Evolutionary conservation across 345 rosid species (phyloP).

Genomic region (Syzygium grande): DNA sequence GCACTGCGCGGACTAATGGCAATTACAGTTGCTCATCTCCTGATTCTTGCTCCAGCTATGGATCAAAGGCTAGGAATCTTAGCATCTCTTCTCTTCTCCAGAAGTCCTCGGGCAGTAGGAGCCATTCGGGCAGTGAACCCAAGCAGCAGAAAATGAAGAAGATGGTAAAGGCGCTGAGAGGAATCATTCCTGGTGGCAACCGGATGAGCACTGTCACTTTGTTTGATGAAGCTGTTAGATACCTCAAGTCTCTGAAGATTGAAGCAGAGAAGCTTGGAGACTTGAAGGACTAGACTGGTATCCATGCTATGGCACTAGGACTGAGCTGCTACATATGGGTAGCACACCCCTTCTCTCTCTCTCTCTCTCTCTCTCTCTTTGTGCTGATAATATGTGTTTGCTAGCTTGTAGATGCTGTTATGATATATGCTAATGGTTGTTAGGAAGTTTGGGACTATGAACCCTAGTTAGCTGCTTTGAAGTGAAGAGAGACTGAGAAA

Average conservation of each 20-base stretch:
- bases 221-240: conserved; percentile 78
- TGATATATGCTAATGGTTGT: background rate
- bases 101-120: conserved; percentile 17
- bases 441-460: background rate
- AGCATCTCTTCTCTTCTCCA: conserved; percentile 18
- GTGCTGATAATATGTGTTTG: background rate
- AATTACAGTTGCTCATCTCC: conserved; percentile 36
- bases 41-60: conserved; percentile 43
- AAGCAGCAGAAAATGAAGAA: conserved; percentile 63
- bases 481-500: background rate
- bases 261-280: conserved; percentile 71
- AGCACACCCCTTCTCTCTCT: background rate
- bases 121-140: conserved; percentile 30
- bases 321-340: background rate
- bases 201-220: conserved; percentile 60
- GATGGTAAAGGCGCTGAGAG: conserved; percentile 66
- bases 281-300: conserved; percentile 29
- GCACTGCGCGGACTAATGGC: conserved; percentile 58
- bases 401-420: background rate
- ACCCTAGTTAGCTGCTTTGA: background rate
- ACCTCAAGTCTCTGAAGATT: conserved; percentile 73
- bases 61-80: conserved; percentile 27
- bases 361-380: background rate
- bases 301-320: background rate
- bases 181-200: conserved; percentile 70